These are phyloP conservation scores for Candida peoriensis DNA, from an alignment of 805 yeast genomes.

Conservation along the genomic window DNA sequence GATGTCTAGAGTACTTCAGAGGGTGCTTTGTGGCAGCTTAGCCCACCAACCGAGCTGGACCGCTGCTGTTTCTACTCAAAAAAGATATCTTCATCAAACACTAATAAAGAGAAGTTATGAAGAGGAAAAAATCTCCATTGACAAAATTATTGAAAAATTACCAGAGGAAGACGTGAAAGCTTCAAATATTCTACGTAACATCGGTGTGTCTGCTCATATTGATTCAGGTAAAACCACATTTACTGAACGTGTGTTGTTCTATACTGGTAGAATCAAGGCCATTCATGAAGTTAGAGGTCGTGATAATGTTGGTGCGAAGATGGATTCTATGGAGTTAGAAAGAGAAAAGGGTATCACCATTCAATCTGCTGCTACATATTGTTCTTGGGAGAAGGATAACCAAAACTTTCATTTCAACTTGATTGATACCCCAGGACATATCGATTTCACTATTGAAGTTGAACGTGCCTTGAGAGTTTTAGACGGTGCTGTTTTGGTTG, in stretches of 20 bases:
- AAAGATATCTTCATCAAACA: conserved; percentile 31
- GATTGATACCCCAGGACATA: conserved; percentile 98
- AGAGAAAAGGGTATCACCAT: conserved; percentile 98
- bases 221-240: conserved; percentile 98
- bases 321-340: conserved; percentile 99
- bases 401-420: conserved; percentile 80
- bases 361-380: conserved; percentile 98
- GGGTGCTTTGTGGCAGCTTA: background rate
- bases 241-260: conserved; percentile 93
- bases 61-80: background rate
- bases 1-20: conserved; percentile 1
- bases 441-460: conserved; percentile 97
- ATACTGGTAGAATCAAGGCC: conserved; percentile 95
- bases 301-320: conserved; percentile 97
- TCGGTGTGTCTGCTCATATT: conserved; percentile 97
- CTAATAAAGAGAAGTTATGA: conserved; percentile 43
- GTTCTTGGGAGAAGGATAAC: conserved; percentile 84
- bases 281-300: conserved; percentile 96
- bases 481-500: conserved; percentile 97
- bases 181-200: conserved; percentile 70
- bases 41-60: no score
- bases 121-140: conserved; percentile 67
- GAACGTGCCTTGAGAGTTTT: conserved; percentile 97
- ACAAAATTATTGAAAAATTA: conserved; percentile 45
- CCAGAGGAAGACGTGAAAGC: conserved; percentile 47